Conservation (phyloP, 1,284 basidiomycete species). For the Trichosporon sp. region DNA sequence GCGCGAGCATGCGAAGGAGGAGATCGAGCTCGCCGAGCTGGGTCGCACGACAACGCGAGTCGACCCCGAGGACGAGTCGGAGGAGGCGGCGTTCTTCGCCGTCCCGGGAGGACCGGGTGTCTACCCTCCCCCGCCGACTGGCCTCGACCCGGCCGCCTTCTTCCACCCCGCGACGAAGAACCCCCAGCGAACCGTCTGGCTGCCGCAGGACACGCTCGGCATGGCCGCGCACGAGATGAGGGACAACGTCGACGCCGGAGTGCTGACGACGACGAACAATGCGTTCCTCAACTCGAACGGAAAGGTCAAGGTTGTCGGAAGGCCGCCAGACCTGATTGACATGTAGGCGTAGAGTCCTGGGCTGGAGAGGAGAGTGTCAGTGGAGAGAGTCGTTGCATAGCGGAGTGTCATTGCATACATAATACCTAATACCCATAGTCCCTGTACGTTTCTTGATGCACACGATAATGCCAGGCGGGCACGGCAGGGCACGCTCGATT, state of each 20-base stretch:
- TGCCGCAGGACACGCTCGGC: conserved; percentile 66
- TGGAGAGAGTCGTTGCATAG: too few species aligned
- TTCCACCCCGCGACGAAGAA: conserved; percentile 72
- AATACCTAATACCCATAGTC: too few species aligned
- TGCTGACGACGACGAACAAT: conserved; percentile 57
- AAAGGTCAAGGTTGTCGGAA: conserved; percentile 6
- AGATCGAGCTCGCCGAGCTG: conserved; percentile 10
- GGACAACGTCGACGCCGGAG: conserved; percentile 56
- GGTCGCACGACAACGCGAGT: neutral
- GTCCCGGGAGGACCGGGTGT: conserved; percentile 42
- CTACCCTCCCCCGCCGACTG: conserved; percentile 7
- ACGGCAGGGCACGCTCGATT: too few species aligned
- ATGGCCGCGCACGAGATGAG: conserved; percentile 60
- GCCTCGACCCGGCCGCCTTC: conserved; percentile 53
- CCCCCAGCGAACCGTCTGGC: conserved; percentile 71
- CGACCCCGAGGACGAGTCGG: conserved; percentile 4
- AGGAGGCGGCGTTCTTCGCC: conserved; percentile 35
- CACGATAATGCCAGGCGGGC: neutral
- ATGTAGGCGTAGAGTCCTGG: too few species aligned
- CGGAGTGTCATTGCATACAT: too few species aligned
- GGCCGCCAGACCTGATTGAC: neutral
- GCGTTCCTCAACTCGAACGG: conserved; percentile 53
- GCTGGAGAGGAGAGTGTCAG: too few species aligned
- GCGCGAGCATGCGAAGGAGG: neutral
- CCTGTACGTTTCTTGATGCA: neutral